Evolutionary conservation across 805 yeast species (phyloP).

Genomic region (Metschnikowia aberdeeniae): DNA sequence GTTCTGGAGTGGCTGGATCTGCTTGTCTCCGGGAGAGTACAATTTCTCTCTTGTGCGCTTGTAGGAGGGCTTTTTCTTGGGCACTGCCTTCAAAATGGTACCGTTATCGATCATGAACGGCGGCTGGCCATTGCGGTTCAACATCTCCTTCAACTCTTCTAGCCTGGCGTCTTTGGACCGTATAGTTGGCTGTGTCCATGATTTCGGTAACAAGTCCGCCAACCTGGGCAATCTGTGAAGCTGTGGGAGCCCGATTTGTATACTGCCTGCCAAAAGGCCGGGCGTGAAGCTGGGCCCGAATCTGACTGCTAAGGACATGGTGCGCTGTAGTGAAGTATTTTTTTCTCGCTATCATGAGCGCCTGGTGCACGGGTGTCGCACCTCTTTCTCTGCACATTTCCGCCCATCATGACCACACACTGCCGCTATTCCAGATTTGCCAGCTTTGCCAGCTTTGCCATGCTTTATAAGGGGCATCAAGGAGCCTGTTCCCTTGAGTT

Average conservation of each 20-base stretch:
- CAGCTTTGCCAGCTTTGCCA: too few species aligned
- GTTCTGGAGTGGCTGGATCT: constrained; percentile 67
- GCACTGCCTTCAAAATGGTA: constrained; percentile 74
- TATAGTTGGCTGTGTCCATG: constrained; percentile 4
- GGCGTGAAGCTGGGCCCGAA: constrained; percentile 19
- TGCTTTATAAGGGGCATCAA: too few species aligned
- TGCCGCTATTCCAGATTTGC: too few species aligned
- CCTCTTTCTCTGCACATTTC: background rate
- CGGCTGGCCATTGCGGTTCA: constrained; percentile 31
- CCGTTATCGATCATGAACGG: constrained; percentile 60
- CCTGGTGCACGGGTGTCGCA: constrained; percentile 1
- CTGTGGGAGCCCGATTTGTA: constrained; percentile 14
- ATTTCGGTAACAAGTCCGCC: constrained; percentile 13
- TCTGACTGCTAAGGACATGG: constrained; percentile 26
- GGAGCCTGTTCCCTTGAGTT: too few species aligned
- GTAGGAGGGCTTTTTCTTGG: constrained; percentile 90
- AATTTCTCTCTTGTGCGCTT: constrained; percentile 80
- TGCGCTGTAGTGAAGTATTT: background rate
- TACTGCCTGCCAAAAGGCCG: constrained; percentile 2
- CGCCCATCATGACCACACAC: too few species aligned
- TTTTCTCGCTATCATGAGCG: background rate
- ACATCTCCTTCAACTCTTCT: constrained; percentile 36
- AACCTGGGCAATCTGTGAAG: constrained; percentile 13
- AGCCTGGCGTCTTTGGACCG: constrained; percentile 23
- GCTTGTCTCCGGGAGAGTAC: constrained; percentile 79